Percentiles rank a stretch among this genome's conserved stretches.
phyloP scores from a whole-genome alignment of 495 filamentous ascomycete genomes.

The Penicillium arizonense region DNA sequence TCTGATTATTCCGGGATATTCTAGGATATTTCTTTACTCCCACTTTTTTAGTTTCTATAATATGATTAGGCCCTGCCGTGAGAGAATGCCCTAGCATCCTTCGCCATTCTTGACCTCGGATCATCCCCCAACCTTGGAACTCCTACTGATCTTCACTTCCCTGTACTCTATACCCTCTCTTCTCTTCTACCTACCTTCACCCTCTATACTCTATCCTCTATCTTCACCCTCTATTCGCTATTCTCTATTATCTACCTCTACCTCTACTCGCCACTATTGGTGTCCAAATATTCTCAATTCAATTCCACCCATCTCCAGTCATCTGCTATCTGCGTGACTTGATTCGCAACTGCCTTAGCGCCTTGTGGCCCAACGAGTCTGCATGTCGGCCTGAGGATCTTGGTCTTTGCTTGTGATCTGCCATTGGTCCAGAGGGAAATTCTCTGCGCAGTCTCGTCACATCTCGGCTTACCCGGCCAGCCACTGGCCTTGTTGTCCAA shows the following conservation, averaged over 20 bases:
- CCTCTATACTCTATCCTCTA: not conserved
- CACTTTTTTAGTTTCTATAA: not conserved
- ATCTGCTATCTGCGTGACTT: slow-evolving; percentile 5
- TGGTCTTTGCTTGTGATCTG: slow-evolving; percentile 3
- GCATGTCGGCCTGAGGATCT: slow-evolving; percentile 27
- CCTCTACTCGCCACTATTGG: not conserved
- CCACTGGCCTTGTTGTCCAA: slow-evolving; percentile 9
- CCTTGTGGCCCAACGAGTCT: slow-evolving; percentile 29
- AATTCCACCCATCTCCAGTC: not conserved
- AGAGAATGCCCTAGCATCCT: too few species aligned
- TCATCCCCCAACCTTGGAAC: not conserved
- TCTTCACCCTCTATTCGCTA: slow-evolving; percentile 10
- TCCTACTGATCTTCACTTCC: not conserved
- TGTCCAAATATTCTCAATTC: not conserved
- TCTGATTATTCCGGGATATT: not conserved
- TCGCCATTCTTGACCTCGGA: too few species aligned
- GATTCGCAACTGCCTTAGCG: slow-evolving; percentile 14
- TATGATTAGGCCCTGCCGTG: too few species aligned
- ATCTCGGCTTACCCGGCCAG: slow-evolving; percentile 1
- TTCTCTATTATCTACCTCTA: slow-evolving; percentile 6
- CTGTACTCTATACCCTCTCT: slow-evolving; percentile 8
- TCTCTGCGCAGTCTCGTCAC: slow-evolving; percentile 20
- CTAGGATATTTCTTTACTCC: not conserved
- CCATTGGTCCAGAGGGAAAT: slow-evolving; percentile 18
- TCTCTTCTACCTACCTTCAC: not conserved